These are phyloP conservation scores for Stagonosporopsis chrysanthemi DNA, from an alignment of 2,329 filamentous ascomycete genomes.

Conservation along the genomic window DNA sequence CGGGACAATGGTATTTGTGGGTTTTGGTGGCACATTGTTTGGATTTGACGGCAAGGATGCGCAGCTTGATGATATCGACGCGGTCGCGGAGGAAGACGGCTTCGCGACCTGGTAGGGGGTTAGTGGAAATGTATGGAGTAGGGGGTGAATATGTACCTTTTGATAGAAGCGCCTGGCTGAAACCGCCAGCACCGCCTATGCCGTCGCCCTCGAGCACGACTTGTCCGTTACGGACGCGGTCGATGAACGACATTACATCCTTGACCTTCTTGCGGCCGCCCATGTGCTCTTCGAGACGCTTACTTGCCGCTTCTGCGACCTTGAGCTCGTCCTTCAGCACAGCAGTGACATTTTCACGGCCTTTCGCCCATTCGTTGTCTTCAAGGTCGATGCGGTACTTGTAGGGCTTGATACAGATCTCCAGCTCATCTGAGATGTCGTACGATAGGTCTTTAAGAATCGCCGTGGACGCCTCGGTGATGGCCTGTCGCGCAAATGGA, in stretches of 20 bases:
- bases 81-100: constrained; percentile 93
- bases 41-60: constrained; percentile 84
- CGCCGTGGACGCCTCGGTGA: constrained; percentile 85
- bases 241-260: constrained; percentile 90
- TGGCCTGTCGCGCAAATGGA: constrained; percentile 91
- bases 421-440: constrained; percentile 95
- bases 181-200: constrained; percentile 86
- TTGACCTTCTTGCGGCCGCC: constrained; percentile 84
- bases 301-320: constrained; percentile 81
- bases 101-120: constrained; percentile 72
- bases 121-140: not conserved
- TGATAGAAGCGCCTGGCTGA: constrained; percentile 83
- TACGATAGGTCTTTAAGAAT: constrained; percentile 96
- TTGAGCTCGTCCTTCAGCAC: constrained; percentile 88
- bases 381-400: constrained; percentile 98
- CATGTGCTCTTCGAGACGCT: constrained; percentile 75
- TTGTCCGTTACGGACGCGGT: constrained; percentile 86
- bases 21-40: constrained; percentile 83
- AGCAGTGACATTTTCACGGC: constrained; percentile 79
- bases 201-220: constrained; percentile 84
- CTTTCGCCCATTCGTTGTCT: constrained; percentile 84
- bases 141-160: constrained; percentile 66
- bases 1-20: constrained; percentile 97
- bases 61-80: constrained; percentile 88
- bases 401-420: constrained; percentile 99